Evolutionary conservation across 306 rosid species (phyloP), one percentile per base, ranked within the genome.

Genomic region (Citrullus colocynthis): DNA sequence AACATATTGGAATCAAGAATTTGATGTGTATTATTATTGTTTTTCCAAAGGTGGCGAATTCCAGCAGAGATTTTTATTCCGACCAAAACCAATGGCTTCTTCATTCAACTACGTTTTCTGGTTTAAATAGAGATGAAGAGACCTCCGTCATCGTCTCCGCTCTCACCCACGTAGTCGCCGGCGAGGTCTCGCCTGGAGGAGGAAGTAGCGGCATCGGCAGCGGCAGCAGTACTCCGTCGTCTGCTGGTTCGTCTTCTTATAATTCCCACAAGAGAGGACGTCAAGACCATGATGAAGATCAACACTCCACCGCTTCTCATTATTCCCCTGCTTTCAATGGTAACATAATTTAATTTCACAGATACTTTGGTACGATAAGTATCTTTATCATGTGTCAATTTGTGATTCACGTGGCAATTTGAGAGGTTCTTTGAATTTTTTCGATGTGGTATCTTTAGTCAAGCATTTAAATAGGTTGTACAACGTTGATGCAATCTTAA

Each of bases 111-210:
- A 54, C 78, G 66, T 83, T 85, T 57, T 83, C 85, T 0, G 85
- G 78, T 30, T 1, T 83, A 2, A 65, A 76, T 51, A 82, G 83
- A 52, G 88, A 89, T 55, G 79, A 3, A 44, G 93, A 89, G 80
- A 89, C 85, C 88, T 74, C 83, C 6, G 87, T 76, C 4, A 87
- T 89, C 82, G 84, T 89, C 1, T 83, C 87, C 0, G 87, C 89
- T 60, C 52, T 89, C 66, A 84, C 88, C 0, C 83, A 67, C 9
- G 91, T 89, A 0, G 83, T 83, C 0, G 39, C 82, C 4, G 90
- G 89, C 28, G 81, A 80, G 2, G 71, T 60, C 2, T 81, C 83
- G 3, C 21, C 3, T 14, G 30, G 13, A 12, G 2, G 9, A 37
- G 57, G 14, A 45, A 41, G 20, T 21, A 12, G 5, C 42, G 4